Evolutionary conservation across 2,329 filamentous ascomycete species (phyloP), one percentile per base, ranked within the genome.

Genomic region (Penicillium sp.): DNA sequence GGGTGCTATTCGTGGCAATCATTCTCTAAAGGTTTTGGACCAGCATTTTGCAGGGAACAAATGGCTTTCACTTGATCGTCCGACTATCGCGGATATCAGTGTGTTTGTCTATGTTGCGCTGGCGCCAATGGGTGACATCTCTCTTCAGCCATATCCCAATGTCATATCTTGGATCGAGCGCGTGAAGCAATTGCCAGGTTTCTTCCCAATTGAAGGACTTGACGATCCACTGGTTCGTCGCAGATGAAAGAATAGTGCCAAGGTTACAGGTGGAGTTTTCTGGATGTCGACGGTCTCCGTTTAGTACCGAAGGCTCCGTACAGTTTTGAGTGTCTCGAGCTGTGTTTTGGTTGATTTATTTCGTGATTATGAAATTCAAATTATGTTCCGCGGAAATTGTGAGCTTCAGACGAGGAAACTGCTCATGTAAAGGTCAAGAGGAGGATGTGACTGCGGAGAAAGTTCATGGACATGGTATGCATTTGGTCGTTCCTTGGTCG

Each of bases 61-160:
- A 9, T 50, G 40, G 48, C 40, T 50, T n/a, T 27, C 40, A 1
- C 39, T 50, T 7, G 48, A 44, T 13, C 38, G 48, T 3, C 48
- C 48, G 4, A 44, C 48, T 4, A 50, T 44, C 24, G 48, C 39
- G 6, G 40, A 50, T 16, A 21, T 50, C 16, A 36, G 16, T 18
- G 48, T 50, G 5, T 50, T 50, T 38, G 48, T 50, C 27, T 50
- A 50, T 21, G 39, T 50, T 18, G 48, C 39, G n/a, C 40, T 50
- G 13, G 48, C 48, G 4, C 48, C 48, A 8, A 50, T 50, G 48
- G 48, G 48, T 10, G 48, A 50, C 27, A 38, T 50, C 24, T 43
- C 38, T 14, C 39, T 50, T n/a, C 24, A 50, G 38, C 48, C 48
- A 22, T 50, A 21, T 31, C 39, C 29, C 8, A n/a, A 43, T 24